Evolutionary conservation across 139 green algal genomes (phyloP).

Genomic region (Volvox africanus): DNA sequence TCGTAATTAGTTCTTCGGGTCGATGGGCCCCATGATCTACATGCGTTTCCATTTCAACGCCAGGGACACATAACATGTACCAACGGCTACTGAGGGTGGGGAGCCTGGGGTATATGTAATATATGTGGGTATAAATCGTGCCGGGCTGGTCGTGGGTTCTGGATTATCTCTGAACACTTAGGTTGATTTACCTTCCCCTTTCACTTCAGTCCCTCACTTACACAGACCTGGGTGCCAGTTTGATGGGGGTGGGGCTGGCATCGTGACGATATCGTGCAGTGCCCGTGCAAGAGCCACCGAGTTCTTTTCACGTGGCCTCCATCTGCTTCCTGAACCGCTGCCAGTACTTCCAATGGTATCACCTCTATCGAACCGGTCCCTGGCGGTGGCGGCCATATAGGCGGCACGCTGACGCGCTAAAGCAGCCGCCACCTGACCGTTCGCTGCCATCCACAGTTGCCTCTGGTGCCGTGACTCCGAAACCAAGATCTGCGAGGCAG

Average conservation of each 20-base stretch:
- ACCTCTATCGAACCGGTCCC: not conserved
- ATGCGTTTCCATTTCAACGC: too few relatives aligned
- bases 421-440: not conserved
- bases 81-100: too few relatives aligned
- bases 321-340: not conserved
- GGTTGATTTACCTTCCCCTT: too few relatives aligned
- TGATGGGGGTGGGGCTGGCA: not conserved
- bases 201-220: too few relatives aligned
- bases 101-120: too few relatives aligned
- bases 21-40: too few relatives aligned
- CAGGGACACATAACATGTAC: too few relatives aligned
- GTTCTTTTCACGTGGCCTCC: not conserved
- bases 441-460: conserved; percentile 29
- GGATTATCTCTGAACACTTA: too few relatives aligned
- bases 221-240: conserved; percentile 27
- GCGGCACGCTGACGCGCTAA: not conserved
- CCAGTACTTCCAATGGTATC: not conserved
- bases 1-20: too few relatives aligned
- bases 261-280: conserved; percentile 11
- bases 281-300: not conserved
- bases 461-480: not conserved
- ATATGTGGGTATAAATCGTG: too few relatives aligned
- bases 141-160: too few relatives aligned
- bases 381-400: not conserved
- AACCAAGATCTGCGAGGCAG: conserved; percentile 8